These are phyloP conservation scores for Geranomyces variabilis DNA, from an alignment of 192 early-diverging fungal genomes.

Conservation along the genomic window DNA sequence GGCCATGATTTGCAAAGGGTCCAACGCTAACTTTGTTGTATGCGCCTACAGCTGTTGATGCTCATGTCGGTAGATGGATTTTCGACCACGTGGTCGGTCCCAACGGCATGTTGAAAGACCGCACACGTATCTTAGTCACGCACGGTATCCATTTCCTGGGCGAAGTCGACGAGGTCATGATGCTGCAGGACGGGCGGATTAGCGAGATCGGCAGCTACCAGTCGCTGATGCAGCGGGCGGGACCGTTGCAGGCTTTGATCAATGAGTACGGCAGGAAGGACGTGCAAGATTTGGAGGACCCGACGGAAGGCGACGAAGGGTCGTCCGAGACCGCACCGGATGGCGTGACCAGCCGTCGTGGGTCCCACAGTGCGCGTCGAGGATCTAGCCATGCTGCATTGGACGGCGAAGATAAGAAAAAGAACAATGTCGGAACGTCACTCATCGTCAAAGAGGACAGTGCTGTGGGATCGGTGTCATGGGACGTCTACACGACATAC, in stretches of 20 bases:
- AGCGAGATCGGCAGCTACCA: conserved; percentile 69
- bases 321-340: conserved; percentile 5
- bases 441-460: conserved; percentile 82
- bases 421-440: background rate
- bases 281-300: conserved; percentile 34
- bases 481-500: conserved; percentile 82
- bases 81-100: conserved; percentile 90
- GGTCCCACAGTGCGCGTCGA: background rate
- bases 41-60: conserved; percentile 58
- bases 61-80: conserved; percentile 76
- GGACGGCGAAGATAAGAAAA: conserved; percentile 5
- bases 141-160: conserved; percentile 73
- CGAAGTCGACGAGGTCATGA: conserved; percentile 65
- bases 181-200: conserved; percentile 75
- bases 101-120: conserved; percentile 76
- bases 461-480: conserved; percentile 79
- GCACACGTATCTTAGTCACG: conserved; percentile 77
- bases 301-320: conserved; percentile 18
- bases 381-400: background rate
- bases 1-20: background rate
- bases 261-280: conserved; percentile 70
- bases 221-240: conserved; percentile 65
- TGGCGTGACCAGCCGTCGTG: conserved; percentile 2
- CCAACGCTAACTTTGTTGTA: conserved; percentile 26
- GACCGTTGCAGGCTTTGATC: conserved; percentile 69